Evolutionary conservation across 1,284 basidiomycete genomes (phyloP), one percentile per base, ranked within the genome.

Genomic region (Cryptococcus wingfieldii): DNA sequence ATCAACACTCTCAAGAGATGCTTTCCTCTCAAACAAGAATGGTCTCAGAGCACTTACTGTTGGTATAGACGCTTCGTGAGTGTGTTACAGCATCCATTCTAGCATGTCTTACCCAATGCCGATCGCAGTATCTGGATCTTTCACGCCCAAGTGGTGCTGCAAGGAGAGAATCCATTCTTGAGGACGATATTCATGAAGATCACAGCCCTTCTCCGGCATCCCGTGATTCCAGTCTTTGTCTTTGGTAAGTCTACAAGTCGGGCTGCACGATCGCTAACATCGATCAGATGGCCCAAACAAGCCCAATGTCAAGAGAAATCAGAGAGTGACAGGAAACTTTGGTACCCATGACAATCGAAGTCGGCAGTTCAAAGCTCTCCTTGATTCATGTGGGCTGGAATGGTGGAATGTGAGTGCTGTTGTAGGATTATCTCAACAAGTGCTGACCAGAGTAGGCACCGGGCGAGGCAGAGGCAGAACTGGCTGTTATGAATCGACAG

Each of bases 381-480:
- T 96, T 5, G 85, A 89, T 51, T 86, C 88, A 0, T 94, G 94
- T 77, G 92, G 93, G 0, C 90, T 90, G 62, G 88, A 92, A 69
- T 90, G 86, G 84, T 81, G 85, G 70, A 85, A 83, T 70, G 88
- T 88, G 64, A 63, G 85, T 78, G 9, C 25, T 46, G 34, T 27
- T 27, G 14, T 34, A n/a, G 5, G 13, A 43, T 28, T 2, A 28
- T 44, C 5, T 23, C n/a, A 28, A 18, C 41, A 42, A 39, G 41
- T 45, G 27, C 19, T 49, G 49, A 51, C 6, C 42, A 58, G 44
- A 14, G 27, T 48, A 88, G 84, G 95, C 95, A 5, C 90, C 90
- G 0, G 95, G 91, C 12, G 95, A 98, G 75, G 95, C 95, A 0
- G 95, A 98, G 74, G 95, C 95, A 0, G 95, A 98, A 69, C 80